Percentiles rank a stretch among this genome's conserved stretches.
Evolutionary conservation across 441 rosid genomes (phyloP).

Genomic region (Hura crepitans): DNA sequence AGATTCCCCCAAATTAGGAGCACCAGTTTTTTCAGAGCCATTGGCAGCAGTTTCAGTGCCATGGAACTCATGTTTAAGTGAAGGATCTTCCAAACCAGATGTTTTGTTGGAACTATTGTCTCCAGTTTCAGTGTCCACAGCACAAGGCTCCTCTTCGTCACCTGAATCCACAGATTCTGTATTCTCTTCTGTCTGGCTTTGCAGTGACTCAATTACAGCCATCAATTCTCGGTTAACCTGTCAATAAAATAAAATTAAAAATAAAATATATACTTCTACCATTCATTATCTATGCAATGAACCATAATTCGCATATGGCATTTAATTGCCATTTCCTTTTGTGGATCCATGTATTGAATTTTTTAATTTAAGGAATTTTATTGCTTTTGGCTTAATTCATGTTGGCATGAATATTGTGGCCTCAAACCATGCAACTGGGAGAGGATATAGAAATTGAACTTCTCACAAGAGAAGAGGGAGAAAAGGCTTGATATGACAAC

Average conservation of each 20-base stretch:
- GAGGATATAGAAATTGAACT: background rate
- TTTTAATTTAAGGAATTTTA: background rate
- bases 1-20: background rate
- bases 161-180: slow-evolving; percentile 21
- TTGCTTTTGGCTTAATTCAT: background rate
- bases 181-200: slow-evolving; percentile 13
- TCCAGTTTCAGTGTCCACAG: background rate
- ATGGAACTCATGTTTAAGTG: too few species aligned
- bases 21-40: background rate
- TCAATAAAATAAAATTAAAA: background rate
- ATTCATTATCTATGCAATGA: background rate
- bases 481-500: background rate
- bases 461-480: background rate
- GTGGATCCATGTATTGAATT: background rate
- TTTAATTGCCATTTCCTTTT: background rate
- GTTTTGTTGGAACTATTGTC: background rate
- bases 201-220: slow-evolving; percentile 49
- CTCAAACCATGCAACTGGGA: background rate
- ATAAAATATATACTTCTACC: too few species aligned
- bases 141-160: slow-evolving; percentile 3
- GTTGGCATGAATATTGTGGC: background rate
- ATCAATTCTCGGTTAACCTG: slow-evolving; percentile 68
- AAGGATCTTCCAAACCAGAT: background rate
- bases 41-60: background rate
- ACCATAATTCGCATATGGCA: background rate